Base-by-base conservation (phyloP, 1,284 basidiomycete species). In the Phellopilus nigrolimitatus region DNA sequence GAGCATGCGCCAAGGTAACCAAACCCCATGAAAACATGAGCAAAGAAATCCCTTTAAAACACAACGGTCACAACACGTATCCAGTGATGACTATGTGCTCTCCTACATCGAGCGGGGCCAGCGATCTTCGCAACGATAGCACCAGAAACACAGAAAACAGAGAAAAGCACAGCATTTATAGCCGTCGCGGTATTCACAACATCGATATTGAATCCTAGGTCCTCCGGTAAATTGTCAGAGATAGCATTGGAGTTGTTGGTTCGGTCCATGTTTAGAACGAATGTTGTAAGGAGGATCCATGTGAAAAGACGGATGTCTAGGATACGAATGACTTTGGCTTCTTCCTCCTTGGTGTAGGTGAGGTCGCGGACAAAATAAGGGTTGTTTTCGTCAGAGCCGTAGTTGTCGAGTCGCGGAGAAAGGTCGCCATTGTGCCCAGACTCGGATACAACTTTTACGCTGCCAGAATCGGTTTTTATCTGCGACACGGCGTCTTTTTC, bases 231-330 rank as follows among this genome's bases (percentile, higher is more conserved):
- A 44, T 68, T 66, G 50, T 71, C 68, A 19, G 68, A 68, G 37
- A 70, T 66, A 1, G 69, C 69, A 46, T 69, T 69, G 7, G 66
- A 68, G 46, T 63, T 61, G 57, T 71, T 70, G 15, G 69, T 70
- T 7, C 69, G 62, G 47, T 70, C 69, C 68, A 71, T 69, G 57
- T 70, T 71, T 40, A 70, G 57, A 15, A 71, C 68, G 43, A 71
- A 71, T 1, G 69, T 71, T 31, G 69, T 71, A 38, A 69, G 44
- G 10, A 71, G 61, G 17, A 70, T 63, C 56, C 62, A 64, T 1
- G 68, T 63, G 56, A 70, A 68, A 3, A 70, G 55, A 12, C 63
- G 59, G 3, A 58, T 60, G 44, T 70, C 69, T 6, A 71, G 60
- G 27, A 66, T 66, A 9, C 61, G 59, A 7, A 71, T 56, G 47